phyloP scores from a whole-genome alignment of 208 protist species.

The Leishmania guyanensis region DNA sequence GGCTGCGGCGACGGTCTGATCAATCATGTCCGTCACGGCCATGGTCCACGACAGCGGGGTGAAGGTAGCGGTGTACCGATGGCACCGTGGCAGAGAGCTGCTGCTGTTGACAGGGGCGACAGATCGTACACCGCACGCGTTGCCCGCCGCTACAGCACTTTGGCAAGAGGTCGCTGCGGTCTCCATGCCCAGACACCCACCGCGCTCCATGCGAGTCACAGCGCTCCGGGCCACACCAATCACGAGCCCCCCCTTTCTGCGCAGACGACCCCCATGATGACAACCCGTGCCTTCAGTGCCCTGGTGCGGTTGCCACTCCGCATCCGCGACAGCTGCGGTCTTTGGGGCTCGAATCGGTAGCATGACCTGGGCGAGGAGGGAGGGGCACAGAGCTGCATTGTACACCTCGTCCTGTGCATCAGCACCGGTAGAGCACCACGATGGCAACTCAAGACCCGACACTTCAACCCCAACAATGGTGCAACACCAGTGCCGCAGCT shows the following conservation, averaged over 20 bases:
- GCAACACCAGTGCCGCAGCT: slow-evolving; percentile 30
- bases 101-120: neutral
- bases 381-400: neutral
- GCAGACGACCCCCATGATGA: neutral
- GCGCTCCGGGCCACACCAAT: slow-evolving; percentile 12
- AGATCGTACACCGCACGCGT: neutral
- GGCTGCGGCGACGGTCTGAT: neutral
- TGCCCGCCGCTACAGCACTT: neutral
- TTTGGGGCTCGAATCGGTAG: neutral
- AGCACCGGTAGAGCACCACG: slow-evolving; percentile 8
- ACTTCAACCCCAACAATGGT: slow-evolving; percentile 23
- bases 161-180: neutral
- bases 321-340: neutral
- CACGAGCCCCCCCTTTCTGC: neutral
- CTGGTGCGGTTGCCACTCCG: neutral
- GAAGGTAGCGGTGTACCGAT: slow-evolving; percentile 13
- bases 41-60: slow-evolving; percentile 9
- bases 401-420: neutral
- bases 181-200: neutral
- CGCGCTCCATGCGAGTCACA: neutral
- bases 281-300: neutral
- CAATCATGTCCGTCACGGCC: slow-evolving; percentile 15
- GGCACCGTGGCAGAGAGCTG: neutral
- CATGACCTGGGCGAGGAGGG: slow-evolving; percentile 14
- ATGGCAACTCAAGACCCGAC: slow-evolving; percentile 17